A percentile compares a stretch with the other conserved stretches of the same genome.
phyloP scores from a whole-genome alignment of 2,329 filamentous ascomycete genomes.

The Fusarium sp. region DNA sequence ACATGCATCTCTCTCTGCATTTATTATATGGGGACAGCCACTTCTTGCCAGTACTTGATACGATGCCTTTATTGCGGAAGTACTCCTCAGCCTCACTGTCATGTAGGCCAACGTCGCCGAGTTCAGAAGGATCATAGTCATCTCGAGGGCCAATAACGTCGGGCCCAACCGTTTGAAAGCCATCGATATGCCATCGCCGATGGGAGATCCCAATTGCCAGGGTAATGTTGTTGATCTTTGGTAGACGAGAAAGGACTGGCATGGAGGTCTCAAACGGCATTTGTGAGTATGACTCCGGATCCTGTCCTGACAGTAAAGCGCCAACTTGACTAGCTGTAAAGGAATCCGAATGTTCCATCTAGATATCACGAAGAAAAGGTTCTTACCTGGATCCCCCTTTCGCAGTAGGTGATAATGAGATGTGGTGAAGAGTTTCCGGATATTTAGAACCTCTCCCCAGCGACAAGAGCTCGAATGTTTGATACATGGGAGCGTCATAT shows the following conservation, averaged over 20 bases:
- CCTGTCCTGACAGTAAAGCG: no score
- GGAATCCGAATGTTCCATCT: no score
- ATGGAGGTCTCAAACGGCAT: accelerated
- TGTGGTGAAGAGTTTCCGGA: no score
- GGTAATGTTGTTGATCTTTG: accelerated
- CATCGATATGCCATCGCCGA: not conserved
- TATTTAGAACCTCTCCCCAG: no score
- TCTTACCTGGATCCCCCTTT: no score
- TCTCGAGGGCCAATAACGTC: not conserved
- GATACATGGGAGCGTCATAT: no score
- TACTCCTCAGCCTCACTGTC: not conserved
- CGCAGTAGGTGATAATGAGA: no score
- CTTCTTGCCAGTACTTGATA: accelerated
- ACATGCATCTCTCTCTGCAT: accelerated
- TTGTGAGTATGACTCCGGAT: no score
- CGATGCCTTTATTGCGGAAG: not conserved
- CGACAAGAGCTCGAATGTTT: no score
- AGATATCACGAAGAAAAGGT: no score
- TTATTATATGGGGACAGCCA: not conserved
- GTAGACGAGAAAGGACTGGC: accelerated
- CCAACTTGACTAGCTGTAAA: no score
- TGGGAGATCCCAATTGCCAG: accelerated
- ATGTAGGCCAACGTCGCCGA: not conserved
- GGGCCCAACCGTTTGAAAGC: not conserved
- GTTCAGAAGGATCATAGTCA: not conserved